phyloP scores from a whole-genome alignment of 78 protist genomes.

The Cavenderia fasciculata region DNA sequence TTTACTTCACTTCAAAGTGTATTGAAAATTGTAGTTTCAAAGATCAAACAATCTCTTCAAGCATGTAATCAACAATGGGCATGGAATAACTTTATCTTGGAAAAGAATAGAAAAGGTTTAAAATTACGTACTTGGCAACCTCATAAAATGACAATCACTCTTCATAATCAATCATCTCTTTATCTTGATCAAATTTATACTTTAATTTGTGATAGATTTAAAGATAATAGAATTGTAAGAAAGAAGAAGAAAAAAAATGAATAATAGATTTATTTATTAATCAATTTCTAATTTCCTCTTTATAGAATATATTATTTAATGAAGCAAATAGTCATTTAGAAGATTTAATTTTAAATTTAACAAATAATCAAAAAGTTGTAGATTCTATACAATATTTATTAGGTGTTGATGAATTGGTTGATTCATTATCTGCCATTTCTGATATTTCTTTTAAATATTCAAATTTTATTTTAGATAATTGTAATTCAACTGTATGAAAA shows the following conservation, averaged over 20 bases:
- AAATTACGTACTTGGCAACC: slow-evolving; percentile 12
- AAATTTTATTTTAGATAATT: slow-evolving; percentile 20
- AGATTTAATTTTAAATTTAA: slow-evolving; percentile 27
- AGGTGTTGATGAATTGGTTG: slow-evolving; percentile 45
- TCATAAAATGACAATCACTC: not conserved
- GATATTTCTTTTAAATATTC: slow-evolving; percentile 54
- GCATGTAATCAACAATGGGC: slow-evolving; percentile 6
- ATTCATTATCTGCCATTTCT: slow-evolving; percentile 25
- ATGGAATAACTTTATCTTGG: slow-evolving; percentile 39
- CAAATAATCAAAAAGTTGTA: slow-evolving; percentile 2
- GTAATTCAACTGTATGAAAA: slow-evolving; percentile 7
- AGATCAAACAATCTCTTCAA: not conserved
- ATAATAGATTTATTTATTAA: not conserved
- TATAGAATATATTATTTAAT: not conserved
- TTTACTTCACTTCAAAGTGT: slow-evolving; percentile 14
- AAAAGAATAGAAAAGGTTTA: not conserved
- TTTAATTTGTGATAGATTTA: slow-evolving; percentile 21
- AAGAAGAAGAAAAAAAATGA: not conserved
- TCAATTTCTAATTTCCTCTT: not conserved
- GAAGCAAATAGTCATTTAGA: slow-evolving; percentile 37
- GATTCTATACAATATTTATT: slow-evolving; percentile 32
- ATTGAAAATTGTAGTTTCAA: slow-evolving; percentile 10
- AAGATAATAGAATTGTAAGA: slow-evolving; percentile 27
- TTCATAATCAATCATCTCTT: slow-evolving; percentile 59
- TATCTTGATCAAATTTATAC: slow-evolving; percentile 48